Conservation (phyloP, 1,284 basidiomycete genomes). For the Cryptococcus sp. region DNA sequence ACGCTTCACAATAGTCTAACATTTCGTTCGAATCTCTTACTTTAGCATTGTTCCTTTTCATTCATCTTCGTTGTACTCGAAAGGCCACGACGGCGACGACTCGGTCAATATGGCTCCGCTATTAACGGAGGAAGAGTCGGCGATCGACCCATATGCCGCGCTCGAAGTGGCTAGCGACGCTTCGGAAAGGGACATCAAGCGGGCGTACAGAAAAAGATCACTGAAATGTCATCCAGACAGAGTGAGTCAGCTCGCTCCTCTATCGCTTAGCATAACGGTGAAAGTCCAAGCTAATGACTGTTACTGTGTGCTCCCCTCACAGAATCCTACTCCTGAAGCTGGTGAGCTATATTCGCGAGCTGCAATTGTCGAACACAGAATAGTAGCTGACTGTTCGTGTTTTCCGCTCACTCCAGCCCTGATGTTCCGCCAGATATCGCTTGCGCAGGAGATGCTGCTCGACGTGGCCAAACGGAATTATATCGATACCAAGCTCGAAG, state of each 20-base stretch:
- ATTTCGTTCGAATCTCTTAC: neutral
- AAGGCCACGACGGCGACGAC: neutral
- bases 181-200: conserved; percentile 78
- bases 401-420: conserved; percentile 57
- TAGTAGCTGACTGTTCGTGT: neutral
- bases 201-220: conserved; percentile 77
- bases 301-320: conserved; percentile 7
- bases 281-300: conserved; percentile 7
- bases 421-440: conserved; percentile 84
- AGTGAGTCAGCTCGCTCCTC: conserved; percentile 55
- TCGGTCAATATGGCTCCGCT: conserved; percentile 35
- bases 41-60: neutral
- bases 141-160: conserved; percentile 71
- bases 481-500: conserved; percentile 73
- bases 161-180: conserved; percentile 67
- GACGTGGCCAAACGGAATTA: conserved; percentile 80
- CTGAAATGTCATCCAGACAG: conserved; percentile 87
- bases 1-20: neutral
- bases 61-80: neutral
- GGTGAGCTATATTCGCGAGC: conserved; percentile 5
- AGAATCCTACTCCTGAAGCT: conserved; percentile 30
- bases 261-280: neutral
- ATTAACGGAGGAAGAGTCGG: conserved; percentile 51
- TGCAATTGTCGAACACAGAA: neutral
- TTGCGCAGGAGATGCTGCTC: conserved; percentile 79